A percentile compares a stretch with the other conserved stretches of the same genome.
These are phyloP conservation scores for Lactuca saligna DNA, from an alignment of 129 eudicot genomes.

Conservation along the genomic window DNA sequence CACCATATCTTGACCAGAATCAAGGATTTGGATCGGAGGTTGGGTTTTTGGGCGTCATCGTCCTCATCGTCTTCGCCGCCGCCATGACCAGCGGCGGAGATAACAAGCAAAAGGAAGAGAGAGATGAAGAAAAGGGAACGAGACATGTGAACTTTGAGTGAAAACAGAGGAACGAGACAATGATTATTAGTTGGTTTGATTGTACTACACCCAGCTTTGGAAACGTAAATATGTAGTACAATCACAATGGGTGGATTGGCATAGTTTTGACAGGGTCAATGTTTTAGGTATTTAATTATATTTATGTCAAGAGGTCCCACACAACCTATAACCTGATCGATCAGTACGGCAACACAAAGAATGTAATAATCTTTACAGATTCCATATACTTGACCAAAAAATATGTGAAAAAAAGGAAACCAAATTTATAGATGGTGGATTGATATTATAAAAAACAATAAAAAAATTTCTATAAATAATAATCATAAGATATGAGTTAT, in stretches of 20 bases:
- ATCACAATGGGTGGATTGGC: background rate
- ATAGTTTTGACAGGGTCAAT: background rate
- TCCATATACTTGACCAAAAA: too few relatives aligned
- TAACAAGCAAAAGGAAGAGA: constrained; percentile 40
- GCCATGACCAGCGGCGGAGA: constrained; percentile 55
- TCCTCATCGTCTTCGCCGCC: constrained; percentile 25
- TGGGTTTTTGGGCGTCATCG: constrained; percentile 31
- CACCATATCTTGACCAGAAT: constrained; percentile 80
- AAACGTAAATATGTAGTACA: background rate
- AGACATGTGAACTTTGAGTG: constrained; percentile 18
- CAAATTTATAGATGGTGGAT: too few relatives aligned
- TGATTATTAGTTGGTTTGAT: background rate
- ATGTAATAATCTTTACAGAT: too few relatives aligned
- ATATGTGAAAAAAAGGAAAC: too few relatives aligned
- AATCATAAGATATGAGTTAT: too few relatives aligned
- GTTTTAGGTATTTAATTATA: background rate
- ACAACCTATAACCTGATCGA: too few relatives aligned
- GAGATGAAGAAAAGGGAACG: constrained; percentile 35
- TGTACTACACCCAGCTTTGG: background rate
- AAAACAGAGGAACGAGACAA: background rate
- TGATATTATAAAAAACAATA: too few relatives aligned
- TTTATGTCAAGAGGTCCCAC: too few relatives aligned
- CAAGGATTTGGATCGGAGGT: constrained; percentile 51
- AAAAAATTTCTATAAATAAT: too few relatives aligned
- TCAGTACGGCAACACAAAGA: too few relatives aligned